These are phyloP conservation scores for Cladophialophora bantiana DNA, from an alignment of 2,329 filamentous ascomycete genomes.

Conservation along the genomic window DNA sequence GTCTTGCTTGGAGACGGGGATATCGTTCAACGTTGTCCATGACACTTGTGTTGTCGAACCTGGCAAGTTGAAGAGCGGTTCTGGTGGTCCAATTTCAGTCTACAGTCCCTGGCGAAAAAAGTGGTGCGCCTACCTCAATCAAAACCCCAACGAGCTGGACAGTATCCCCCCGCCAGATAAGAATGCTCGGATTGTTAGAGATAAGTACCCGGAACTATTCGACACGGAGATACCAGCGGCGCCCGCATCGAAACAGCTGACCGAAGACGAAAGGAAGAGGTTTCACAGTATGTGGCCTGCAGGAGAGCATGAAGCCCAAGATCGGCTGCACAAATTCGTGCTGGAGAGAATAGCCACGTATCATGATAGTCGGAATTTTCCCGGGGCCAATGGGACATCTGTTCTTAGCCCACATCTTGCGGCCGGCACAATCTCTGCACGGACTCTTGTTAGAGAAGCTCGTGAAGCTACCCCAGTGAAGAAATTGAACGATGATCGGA, in stretches of 20 bases:
- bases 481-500: slow-evolving; percentile 44
- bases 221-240: slow-evolving; percentile 65
- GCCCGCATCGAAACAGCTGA: slow-evolving; percentile 69
- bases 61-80: slow-evolving; percentile 66
- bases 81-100: slow-evolving; percentile 81
- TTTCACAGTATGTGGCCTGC: slow-evolving; percentile 72
- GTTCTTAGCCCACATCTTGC: slow-evolving; percentile 75
- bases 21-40: slow-evolving; percentile 74
- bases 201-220: slow-evolving; percentile 65
- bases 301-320: slow-evolving; percentile 74
- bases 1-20: slow-evolving; percentile 66
- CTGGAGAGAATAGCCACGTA: slow-evolving; percentile 69
- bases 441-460: slow-evolving; percentile 71
- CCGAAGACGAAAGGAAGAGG: slow-evolving; percentile 63
- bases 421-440: slow-evolving; percentile 70
- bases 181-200: slow-evolving; percentile 60
- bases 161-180: slow-evolving; percentile 63
- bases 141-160: slow-evolving; percentile 71
- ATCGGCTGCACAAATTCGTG: slow-evolving; percentile 71
- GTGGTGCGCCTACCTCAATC: slow-evolving; percentile 77
- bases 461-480: slow-evolving; percentile 68
- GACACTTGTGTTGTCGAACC: slow-evolving; percentile 85
- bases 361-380: slow-evolving; percentile 69
- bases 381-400: slow-evolving; percentile 69
- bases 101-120: slow-evolving; percentile 82